A percentile compares a stretch with the other conserved stretches of the same genome.
These are phyloP conservation scores for Colletotrichum tropicale DNA, from an alignment of 2,329 filamentous ascomycete genomes.

Conservation along the genomic window DNA sequence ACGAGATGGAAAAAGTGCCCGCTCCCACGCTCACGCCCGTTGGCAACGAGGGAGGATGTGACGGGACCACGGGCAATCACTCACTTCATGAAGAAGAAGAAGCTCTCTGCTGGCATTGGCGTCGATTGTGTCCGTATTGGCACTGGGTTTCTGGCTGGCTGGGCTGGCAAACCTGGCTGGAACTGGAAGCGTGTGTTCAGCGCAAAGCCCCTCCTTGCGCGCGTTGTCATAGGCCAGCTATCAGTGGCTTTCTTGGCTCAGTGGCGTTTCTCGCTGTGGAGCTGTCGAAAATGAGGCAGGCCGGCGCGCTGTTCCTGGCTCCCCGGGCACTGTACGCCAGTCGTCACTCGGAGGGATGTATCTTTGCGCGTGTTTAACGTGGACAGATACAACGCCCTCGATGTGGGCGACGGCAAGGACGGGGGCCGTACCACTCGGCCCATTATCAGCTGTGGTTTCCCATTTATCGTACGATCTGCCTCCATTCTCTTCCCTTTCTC, in stretches of 20 bases:
- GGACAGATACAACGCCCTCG: not conserved
- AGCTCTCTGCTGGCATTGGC: not conserved
- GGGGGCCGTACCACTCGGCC: not conserved
- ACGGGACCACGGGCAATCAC: not conserved
- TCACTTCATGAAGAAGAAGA: not conserved
- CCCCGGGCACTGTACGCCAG: not conserved
- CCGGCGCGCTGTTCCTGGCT: not conserved
- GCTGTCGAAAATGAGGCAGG: not conserved
- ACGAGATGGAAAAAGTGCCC: not conserved
- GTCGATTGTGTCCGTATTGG: not conserved
- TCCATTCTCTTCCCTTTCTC: slow-evolving; percentile 9
- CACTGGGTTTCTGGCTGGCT: not conserved
- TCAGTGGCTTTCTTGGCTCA: not conserved
- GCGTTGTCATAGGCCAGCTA: not conserved
- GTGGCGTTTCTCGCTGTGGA: not conserved
- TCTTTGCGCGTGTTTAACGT: not conserved
- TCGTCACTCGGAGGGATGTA: not conserved
- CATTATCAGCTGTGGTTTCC: slow-evolving; percentile 19
- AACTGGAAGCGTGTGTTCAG: not conserved
- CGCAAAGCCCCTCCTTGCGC: not conserved
- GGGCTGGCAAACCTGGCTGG: not conserved
- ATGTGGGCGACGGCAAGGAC: slow-evolving; percentile 5
- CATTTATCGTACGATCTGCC: slow-evolving; percentile 23
- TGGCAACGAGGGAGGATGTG: not conserved
- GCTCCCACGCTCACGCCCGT: not conserved